Base-by-base conservation (phyloP, 768 basidiomycete genomes). In the Coprinellus micaceus region DNA sequence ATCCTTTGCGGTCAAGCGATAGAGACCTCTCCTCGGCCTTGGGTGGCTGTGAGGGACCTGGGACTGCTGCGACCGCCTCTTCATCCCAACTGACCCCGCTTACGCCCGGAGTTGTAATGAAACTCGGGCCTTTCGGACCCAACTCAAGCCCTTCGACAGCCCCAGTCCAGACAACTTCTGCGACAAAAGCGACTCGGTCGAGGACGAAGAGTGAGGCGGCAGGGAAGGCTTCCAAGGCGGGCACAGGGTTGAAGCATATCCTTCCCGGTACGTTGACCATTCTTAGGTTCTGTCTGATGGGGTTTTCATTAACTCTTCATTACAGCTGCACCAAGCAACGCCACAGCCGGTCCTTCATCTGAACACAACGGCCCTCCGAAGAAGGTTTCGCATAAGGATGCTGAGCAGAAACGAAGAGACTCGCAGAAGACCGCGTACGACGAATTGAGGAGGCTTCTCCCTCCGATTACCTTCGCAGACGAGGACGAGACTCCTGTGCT, bases 341-440 rank as follows among this genome's bases (percentile, higher is more conserved):
- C 49, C 12, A 15, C 49, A 10, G 49, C 49, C 6, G 45, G 33
- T 19, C 37, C 33, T 7, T 52, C 47, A 22, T 15, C 41, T 24
- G 19, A 52, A 33, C 40, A 28, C 41, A 22, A 24, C 43, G 33
- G 55, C 36, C 44, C 50, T 51, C 58, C 52, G 30, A 72, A 84
- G 57, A 92, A 91, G 69, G 87, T 86, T 26, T 91, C 91, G 6
- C 91, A 99, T 72, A 98, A 98, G 72, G 91, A 87, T 12, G 97
- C 97, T 4, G 97, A 99, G 71, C 97, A 99, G 69, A 94, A 95
- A 68, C 88, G 97, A 44, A 86, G 97, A 9, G 96, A 99, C 71
- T 94, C 92, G 43, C 83, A 98, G 58, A 99, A 98, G 74, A 86
- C 89, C 15, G 93, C 94, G 3, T 98, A 89, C 64, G 91, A 94